Evolutionary conservation across 805 yeast species (phyloP), one percentile per base, ranked within the genome.

Genomic region (Isabelozyma heimii): DNA sequence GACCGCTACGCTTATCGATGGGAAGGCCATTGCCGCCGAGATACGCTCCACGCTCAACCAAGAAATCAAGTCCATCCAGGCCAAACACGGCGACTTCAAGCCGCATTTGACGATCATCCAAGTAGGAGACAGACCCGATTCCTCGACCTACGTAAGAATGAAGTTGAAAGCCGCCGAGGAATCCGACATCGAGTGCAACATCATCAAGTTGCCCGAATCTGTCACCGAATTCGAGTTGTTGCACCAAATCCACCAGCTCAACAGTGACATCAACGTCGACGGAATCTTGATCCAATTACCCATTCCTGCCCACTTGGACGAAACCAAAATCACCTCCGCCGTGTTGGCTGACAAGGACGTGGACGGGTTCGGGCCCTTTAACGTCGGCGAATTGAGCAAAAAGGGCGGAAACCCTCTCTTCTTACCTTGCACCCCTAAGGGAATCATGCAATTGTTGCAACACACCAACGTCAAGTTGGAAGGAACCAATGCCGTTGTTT

Each of bases 401-500:
- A 84, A 79, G 63, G 85, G 83, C 51, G 94, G 92, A 40, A 60
- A 73, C 17, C 94, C 95, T 37, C 65, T 66, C 49, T 88, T 84
- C 66, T 72, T 85, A 59, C 95, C 96, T 38, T 88, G 95, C 65
- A 88, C 96, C 16, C 96, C 96, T 46, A 79, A 85, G 66, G 96
- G 95, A 26, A 82, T 87, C 57, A 79, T 88, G 69, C 80, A 81
- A 59, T 71, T 88, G 53, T 71, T 88, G 50, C 70, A 80, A 54
- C 76, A 79, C 53, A 75, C 87, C 30, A 78, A 81, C 15, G 78
- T 85, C 17, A 66, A 70, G 8, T 62, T 87, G 42, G 62, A 70
- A 30, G 94, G 94, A 53, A 79, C 84, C 51, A 77, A 82, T 59
- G 92, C 91, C n/a, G 94, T 88, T 40, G 91, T 88, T 17, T 71